Percentiles rank a stretch among this genome's conserved stretches.
Evolutionary conservation across 257 asterid species (phyloP).

Genomic region (Solanum piurae): DNA sequence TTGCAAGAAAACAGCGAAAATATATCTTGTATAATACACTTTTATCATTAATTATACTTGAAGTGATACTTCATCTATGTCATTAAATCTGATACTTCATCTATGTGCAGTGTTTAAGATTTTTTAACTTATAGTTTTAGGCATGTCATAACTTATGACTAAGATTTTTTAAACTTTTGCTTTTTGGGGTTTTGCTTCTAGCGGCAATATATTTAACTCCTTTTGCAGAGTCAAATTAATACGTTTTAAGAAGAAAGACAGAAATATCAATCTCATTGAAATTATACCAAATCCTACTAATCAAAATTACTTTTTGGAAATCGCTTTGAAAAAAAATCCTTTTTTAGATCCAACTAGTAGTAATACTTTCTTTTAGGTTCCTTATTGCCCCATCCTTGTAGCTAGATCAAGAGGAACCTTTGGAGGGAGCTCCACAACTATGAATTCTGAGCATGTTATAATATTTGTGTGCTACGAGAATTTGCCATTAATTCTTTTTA

Average conservation of each 20-base stretch:
- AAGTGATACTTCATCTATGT: background rate
- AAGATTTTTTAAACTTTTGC: too few relatives aligned
- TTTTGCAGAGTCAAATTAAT: too few relatives aligned
- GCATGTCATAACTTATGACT: background rate
- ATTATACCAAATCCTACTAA: too few relatives aligned
- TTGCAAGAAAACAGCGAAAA: background rate
- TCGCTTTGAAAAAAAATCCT: too few relatives aligned
- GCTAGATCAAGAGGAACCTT: background rate
- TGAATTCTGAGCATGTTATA: background rate
- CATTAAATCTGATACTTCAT: background rate
- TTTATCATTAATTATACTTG: background rate
- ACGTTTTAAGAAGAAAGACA: too few relatives aligned
- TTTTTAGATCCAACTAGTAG: too few relatives aligned
- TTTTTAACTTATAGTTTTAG: background rate
- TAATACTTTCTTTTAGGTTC: background rate
- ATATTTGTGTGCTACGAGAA: background rate
- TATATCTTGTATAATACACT: background rate
- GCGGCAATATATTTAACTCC: too few relatives aligned
- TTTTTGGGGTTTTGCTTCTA: too few relatives aligned
- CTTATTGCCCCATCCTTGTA: background rate
- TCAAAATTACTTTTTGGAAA: too few relatives aligned
- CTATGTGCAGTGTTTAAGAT: background rate
- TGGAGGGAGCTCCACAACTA: background rate
- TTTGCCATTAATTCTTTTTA: background rate
- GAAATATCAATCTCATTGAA: too few relatives aligned